Percentiles rank a stretch among this genome's conserved stretches.
Conservation (phyloP, 768 basidiomycete species). For the Kockovaella imperatae region DNA sequence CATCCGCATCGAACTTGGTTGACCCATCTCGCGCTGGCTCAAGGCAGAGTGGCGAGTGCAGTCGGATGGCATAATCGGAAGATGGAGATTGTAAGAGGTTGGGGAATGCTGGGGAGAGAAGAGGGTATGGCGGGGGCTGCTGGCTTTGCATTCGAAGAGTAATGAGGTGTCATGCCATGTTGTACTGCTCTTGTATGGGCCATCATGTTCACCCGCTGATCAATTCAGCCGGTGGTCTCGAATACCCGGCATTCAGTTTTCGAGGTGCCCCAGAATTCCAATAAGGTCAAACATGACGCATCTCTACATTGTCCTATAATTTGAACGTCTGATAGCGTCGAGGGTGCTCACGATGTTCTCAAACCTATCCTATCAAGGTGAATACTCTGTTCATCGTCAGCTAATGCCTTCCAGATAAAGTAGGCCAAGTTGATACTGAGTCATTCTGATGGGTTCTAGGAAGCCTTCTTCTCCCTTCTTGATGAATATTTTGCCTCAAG, state of each 20-base stretch:
- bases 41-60: slow-evolving; percentile 81
- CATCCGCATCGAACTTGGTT: slow-evolving; percentile 65
- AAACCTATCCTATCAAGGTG: not conserved
- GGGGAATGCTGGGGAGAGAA: slow-evolving; percentile 84
- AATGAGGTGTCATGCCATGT: no score
- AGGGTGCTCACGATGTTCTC: no score
- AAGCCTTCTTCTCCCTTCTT: slow-evolving; percentile 38
- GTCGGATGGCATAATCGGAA: slow-evolving; percentile 95
- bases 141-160: slow-evolving; percentile 90
- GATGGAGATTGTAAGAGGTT: slow-evolving; percentile 90
- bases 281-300: no score
- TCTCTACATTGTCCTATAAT: no score
- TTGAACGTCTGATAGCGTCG: no score
- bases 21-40: slow-evolving; percentile 64
- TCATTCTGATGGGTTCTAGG: slow-evolving; percentile 4
- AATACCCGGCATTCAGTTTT: no score
- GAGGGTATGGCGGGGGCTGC: slow-evolving; percentile 91
- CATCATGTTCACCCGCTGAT: no score
- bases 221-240: no score
- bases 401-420: not conserved
- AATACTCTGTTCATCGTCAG: not conserved
- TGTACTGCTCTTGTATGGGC: no score
- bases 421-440: not conserved
- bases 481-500: slow-evolving; percentile 39
- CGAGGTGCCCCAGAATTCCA: no score